A percentile compares a stretch with the other conserved stretches of the same genome.
Evolutionary conservation across 2,329 filamentous ascomycete species (phyloP).

Genomic region (Aureobasidium lini): DNA sequence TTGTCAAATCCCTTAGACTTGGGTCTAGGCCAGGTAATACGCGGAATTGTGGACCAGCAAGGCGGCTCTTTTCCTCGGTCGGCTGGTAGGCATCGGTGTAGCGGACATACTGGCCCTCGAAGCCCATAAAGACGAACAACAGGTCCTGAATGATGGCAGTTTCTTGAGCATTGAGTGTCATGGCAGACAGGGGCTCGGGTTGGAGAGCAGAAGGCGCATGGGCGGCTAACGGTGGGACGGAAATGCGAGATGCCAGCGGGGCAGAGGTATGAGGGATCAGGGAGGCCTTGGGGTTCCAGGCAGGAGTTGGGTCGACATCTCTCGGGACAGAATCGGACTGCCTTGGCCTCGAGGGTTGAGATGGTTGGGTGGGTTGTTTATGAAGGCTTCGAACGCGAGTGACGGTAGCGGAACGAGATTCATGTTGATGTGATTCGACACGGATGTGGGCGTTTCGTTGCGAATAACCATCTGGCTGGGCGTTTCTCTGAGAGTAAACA

Average conservation of each 20-base stretch:
- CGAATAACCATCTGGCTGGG: slow-evolving; percentile 18
- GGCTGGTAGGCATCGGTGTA: slow-evolving; percentile 79
- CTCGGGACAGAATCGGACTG: not conserved
- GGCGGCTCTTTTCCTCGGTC: slow-evolving; percentile 72
- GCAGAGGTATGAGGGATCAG: slow-evolving; percentile 62
- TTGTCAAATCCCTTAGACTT: slow-evolving; percentile 78
- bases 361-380: slow-evolving; percentile 27
- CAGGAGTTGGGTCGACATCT: not conserved
- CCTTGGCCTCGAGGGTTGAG: not conserved
- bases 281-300: slow-evolving; percentile 74
- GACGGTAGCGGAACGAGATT: slow-evolving; percentile 29
- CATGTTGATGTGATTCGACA: slow-evolving; percentile 29
- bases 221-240: slow-evolving; percentile 54
- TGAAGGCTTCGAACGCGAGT: slow-evolving; percentile 30
- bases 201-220: slow-evolving; percentile 63
- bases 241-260: slow-evolving; percentile 64
- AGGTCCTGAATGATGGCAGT: slow-evolving; percentile 81
- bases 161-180: slow-evolving; percentile 78
- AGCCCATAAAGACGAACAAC: slow-evolving; percentile 94
- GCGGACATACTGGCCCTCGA: slow-evolving; percentile 94
- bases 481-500: not conserved
- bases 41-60: slow-evolving; percentile 74
- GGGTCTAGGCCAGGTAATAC: slow-evolving; percentile 81
- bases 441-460: slow-evolving; percentile 21
- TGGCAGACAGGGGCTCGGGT: slow-evolving; percentile 58